Percentiles rank a stretch among this genome's conserved stretches.
Conservation (phyloP, 2,329 filamentous ascomycete species). For the Metarhizium robertsii region DNA sequence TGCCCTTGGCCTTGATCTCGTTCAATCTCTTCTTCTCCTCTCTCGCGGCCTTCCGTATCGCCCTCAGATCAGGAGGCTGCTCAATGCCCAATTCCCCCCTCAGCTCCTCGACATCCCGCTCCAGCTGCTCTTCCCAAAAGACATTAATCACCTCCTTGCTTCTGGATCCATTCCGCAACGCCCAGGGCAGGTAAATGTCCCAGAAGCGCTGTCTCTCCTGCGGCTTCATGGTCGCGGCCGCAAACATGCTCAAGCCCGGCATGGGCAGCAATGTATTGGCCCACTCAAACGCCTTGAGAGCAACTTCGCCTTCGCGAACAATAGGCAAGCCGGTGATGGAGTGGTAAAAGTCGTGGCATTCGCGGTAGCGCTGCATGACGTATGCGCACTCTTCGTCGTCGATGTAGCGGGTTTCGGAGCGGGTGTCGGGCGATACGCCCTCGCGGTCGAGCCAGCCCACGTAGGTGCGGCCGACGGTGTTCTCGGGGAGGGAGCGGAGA, state of each 20-base stretch:
- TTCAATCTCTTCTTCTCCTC: conserved; percentile 59
- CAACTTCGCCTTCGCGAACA: conserved; percentile 90
- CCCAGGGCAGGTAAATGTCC: conserved; percentile 79
- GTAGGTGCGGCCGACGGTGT: conserved; percentile 74
- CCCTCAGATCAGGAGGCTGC: conserved; percentile 75
- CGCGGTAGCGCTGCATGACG: conserved; percentile 95
- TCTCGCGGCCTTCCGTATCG: conserved; percentile 61
- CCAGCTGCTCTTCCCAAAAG: conserved; percentile 93
- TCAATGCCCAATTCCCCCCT: conserved; percentile 72
- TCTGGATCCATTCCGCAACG: conserved; percentile 68
- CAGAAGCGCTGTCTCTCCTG: conserved; percentile 71
- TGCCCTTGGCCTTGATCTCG: conserved; percentile 18
- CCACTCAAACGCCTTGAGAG: conserved; percentile 97
- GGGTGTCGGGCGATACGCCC: conserved; percentile 85
- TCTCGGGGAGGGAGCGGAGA: conserved; percentile 62
- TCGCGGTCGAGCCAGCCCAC: conserved; percentile 88
- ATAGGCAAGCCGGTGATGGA: conserved; percentile 85
- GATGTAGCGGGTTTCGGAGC: conserved; percentile 75
- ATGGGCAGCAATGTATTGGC: conserved; percentile 90
- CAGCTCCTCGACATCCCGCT: conserved; percentile 71
- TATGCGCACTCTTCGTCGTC: conserved; percentile 95
- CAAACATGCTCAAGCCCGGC: conserved; percentile 80
- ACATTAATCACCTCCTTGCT: conserved; percentile 84
- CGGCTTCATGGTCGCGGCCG: conserved; percentile 77
- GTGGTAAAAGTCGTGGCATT: conserved; percentile 97